Evolutionary conservation across 2,329 filamentous ascomycete genomes (phyloP).

Genomic region (Aureobasidium sp.): DNA sequence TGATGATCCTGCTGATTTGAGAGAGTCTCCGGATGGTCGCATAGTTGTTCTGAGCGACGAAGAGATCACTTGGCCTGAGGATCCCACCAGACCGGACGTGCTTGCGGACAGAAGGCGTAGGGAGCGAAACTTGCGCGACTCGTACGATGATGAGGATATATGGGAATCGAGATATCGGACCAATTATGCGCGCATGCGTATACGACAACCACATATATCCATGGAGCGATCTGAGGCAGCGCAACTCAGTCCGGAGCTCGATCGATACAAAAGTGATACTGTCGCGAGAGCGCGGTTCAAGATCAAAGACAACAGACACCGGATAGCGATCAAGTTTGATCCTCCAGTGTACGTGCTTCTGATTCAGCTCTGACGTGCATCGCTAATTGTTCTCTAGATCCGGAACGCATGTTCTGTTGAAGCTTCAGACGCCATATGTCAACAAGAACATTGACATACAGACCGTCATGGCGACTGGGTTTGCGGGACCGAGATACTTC

Average conservation of each 20-base stretch:
- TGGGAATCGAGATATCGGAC: slow-evolving; percentile 16
- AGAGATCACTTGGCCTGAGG: slow-evolving; percentile 18
- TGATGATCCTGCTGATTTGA: not conserved
- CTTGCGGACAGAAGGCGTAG: slow-evolving; percentile 17
- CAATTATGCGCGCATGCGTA: slow-evolving; percentile 9
- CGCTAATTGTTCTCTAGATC: slow-evolving; percentile 41
- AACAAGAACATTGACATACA: slow-evolving; percentile 84
- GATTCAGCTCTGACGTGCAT: not conserved
- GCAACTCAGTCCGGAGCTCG: not conserved
- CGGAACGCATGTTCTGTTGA: slow-evolving; percentile 76
- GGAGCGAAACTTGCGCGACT: slow-evolving; percentile 9
- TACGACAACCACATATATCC: not conserved
- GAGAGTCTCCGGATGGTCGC: not conserved
- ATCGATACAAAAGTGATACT: slow-evolving; percentile 13
- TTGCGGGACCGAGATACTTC: slow-evolving; percentile 66
- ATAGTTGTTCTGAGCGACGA: slow-evolving; percentile 13
- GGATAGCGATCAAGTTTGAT: slow-evolving; percentile 79
- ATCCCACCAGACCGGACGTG: slow-evolving; percentile 16
- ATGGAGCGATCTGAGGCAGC: not conserved
- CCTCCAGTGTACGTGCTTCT: slow-evolving; percentile 55
- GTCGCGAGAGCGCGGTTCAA: slow-evolving; percentile 66
- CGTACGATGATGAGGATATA: slow-evolving; percentile 14
- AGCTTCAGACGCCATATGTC: slow-evolving; percentile 76
- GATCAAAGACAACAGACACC: slow-evolving; percentile 74
- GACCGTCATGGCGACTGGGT: slow-evolving; percentile 75